phyloP scores from a whole-genome alignment of 306 rosid genomes.

The Dalbergia cochinchinensis region DNA sequence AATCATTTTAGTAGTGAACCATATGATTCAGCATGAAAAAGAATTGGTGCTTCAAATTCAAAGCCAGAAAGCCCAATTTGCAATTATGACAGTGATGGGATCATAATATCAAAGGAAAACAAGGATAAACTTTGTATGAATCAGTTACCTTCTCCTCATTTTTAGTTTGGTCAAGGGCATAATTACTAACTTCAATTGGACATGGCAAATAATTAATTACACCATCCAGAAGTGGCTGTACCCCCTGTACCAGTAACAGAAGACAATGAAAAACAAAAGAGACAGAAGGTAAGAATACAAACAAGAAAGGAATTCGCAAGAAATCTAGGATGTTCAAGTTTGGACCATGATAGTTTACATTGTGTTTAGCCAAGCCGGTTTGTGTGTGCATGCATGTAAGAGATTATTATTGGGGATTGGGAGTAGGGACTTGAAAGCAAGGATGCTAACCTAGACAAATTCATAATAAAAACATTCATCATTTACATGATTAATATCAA shows the following conservation, averaged over 20 bases:
- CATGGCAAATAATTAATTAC: conserved; percentile 92
- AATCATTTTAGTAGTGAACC: conserved; percentile 26
- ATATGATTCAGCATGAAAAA: conserved; percentile 15
- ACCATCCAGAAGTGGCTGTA: conserved; percentile 95
- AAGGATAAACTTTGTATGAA: conserved; percentile 27
- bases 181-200: conserved; percentile 85
- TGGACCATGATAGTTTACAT: conserved; percentile 14
- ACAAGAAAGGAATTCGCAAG: conserved; percentile 14
- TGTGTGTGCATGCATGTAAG: conserved; percentile 8
- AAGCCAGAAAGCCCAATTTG: conserved; percentile 26
- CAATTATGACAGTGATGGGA: conserved; percentile 5
- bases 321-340: conserved; percentile 32
- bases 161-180: conserved; percentile 93
- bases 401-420: conserved; percentile 2
- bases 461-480: conserved; percentile 34
- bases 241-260: conserved; percentile 74
- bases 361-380: neutral
- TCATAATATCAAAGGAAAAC: conserved; percentile 38
- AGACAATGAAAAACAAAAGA: conserved; percentile 42
- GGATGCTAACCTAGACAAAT: neutral
- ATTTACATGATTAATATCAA: conserved; percentile 15
- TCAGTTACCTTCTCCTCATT: conserved; percentile 84
- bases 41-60: conserved; percentile 16
- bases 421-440: conserved; percentile 3
- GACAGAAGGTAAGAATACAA: conserved; percentile 22